A percentile compares a stretch with the other conserved stretches of the same genome.
phyloP scores from a whole-genome alignment of 805 yeast genomes.

The Candida andamanensis region DNA sequence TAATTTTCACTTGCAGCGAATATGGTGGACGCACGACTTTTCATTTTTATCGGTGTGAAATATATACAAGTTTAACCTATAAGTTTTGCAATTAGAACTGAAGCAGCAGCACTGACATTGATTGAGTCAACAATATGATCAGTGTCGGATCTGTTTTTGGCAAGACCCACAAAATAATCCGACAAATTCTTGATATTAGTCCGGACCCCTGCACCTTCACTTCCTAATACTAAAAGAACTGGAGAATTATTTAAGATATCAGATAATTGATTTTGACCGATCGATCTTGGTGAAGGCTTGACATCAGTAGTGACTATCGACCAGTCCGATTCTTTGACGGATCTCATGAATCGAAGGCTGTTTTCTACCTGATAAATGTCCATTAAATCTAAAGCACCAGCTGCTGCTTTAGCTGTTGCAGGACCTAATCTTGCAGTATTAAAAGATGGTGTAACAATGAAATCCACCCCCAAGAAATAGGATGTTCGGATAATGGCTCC shows the following conservation, averaged over 20 bases:
- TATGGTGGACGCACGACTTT: neutral
- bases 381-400: constrained; percentile 78
- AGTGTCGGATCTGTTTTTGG: constrained; percentile 23
- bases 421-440: constrained; percentile 76
- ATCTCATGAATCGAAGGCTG: constrained; percentile 59
- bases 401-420: constrained; percentile 71
- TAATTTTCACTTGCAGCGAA: neutral
- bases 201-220: constrained; percentile 81
- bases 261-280: constrained; percentile 41
- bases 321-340: constrained; percentile 61
- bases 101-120: constrained; percentile 88
- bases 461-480: constrained; percentile 77
- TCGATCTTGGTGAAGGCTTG: constrained; percentile 23
- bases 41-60: neutral
- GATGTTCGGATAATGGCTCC: constrained; percentile 83
- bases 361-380: constrained; percentile 54
- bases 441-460: constrained; percentile 60
- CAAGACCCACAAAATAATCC: constrained; percentile 44
- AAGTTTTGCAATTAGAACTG: constrained; percentile 45
- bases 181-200: constrained; percentile 56
- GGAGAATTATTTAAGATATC: constrained; percentile 48
- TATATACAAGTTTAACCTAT: neutral
- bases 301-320: constrained; percentile 58
- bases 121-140: constrained; percentile 59
- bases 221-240: constrained; percentile 69